Base-by-base conservation (phyloP, 2,329 filamentous ascomycete species). In the Colletotrichum sp. region DNA sequence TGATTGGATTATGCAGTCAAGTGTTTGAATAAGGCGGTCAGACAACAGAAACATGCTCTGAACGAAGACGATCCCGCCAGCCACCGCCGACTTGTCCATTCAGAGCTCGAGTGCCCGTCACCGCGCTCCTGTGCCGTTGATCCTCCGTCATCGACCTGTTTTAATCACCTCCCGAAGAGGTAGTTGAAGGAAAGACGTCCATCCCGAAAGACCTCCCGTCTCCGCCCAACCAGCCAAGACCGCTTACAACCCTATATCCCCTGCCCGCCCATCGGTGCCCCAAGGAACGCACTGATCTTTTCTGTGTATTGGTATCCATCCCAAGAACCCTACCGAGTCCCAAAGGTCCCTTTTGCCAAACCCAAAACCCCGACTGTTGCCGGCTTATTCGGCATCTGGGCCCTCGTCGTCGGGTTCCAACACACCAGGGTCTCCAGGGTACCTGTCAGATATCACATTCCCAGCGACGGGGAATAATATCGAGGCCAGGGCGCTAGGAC, bases 21-120 rank as follows among this genome's bases (percentile, higher is more conserved):
- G 28, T 8, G 12, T 63, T 24, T n/a, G 59, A n/a, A 62, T 16
- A 52, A 52, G 44, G 44, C 44, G 44, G 44, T 52, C 44, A 52
- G 79, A 77, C 78, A 62, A 80, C 76, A 79, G 44, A 24, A 78
- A 75, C 79, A 76, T 78, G 75, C 57, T 36, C 71, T 71, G 36
- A 24, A 72, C 75, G 68, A 78, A 80, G 76, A 64, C 30, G 18
- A 22, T 65, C 26, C 22, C 62, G 62, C 26, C 62, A 65, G 34
- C 34, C 62, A 26, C 30, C 24, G 16, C 30, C 8, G 26, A 26
- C 62, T 18, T n/a, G 13, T 65, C 30, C 28, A 39, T 32, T 39
- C 62, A 32, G 22, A 52, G 44, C 44, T 22, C 44, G 6, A 52
- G n/a, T 52, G 44, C 10, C 44, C 44, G 44, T 52, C 44, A 52